A percentile compares a stretch with the other conserved stretches of the same genome.
These are phyloP conservation scores for Leptomonas pyrrhocoris DNA, from an alignment of 208 protist species.

Conservation along the genomic window DNA sequence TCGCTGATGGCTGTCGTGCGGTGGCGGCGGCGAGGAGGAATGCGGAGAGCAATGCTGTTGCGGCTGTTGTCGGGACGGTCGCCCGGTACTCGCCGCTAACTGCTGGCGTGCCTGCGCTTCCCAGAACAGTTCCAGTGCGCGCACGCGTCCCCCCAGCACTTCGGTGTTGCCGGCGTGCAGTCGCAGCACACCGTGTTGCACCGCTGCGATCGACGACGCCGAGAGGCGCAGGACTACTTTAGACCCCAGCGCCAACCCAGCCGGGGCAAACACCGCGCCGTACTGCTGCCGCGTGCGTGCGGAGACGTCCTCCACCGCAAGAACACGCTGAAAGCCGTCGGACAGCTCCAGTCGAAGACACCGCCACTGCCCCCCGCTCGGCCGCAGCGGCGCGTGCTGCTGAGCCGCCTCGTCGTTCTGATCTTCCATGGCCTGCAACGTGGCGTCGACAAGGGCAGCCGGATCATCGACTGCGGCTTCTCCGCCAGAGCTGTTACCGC, in stretches of 20 bases:
- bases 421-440: slow-evolving; percentile 40
- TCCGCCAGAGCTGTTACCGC: background rate
- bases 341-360: slow-evolving; percentile 56
- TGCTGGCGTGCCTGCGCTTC: slow-evolving; percentile 35
- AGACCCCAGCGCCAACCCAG: slow-evolving; percentile 55
- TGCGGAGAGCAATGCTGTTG: background rate
- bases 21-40: background rate
- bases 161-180: slow-evolving; percentile 48
- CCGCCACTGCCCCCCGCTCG: slow-evolving; percentile 47
- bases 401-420: slow-evolving; percentile 37
- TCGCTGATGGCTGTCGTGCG: background rate
- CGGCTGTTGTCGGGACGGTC: slow-evolving; percentile 33
- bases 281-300: slow-evolving; percentile 18
- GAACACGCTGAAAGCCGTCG: slow-evolving; percentile 70
- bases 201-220: background rate
- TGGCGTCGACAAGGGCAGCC: slow-evolving; percentile 32
- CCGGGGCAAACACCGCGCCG: slow-evolving; percentile 30
- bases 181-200: slow-evolving; percentile 51
- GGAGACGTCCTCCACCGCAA: slow-evolving; percentile 57
- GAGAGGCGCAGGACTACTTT: slow-evolving; percentile 51
- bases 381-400: slow-evolving; percentile 37
- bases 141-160: slow-evolving; percentile 58
- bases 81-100: slow-evolving; percentile 48
- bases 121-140: slow-evolving; percentile 55
- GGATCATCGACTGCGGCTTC: slow-evolving; percentile 13